These are phyloP conservation scores for Dipteronia dyeriana DNA, from an alignment of 345 rosid genomes.

Conservation along the genomic window DNA sequence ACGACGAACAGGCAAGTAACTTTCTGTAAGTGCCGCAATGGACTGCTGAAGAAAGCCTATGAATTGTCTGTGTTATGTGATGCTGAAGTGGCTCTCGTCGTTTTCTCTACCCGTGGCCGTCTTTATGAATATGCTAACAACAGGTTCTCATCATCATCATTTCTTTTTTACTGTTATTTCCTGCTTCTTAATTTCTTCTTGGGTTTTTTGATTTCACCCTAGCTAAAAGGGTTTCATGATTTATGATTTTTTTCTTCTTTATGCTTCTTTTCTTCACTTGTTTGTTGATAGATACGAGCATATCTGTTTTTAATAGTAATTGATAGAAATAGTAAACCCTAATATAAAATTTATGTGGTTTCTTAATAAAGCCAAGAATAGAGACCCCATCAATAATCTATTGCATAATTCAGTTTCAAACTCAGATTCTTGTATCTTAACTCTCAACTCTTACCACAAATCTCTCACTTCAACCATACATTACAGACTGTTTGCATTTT, in stretches of 20 bases:
- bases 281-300: constrained; percentile 13
- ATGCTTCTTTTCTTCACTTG: constrained; percentile 3
- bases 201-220: background rate
- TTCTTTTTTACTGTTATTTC: too few species aligned
- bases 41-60: constrained; percentile 84
- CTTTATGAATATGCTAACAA: constrained; percentile 84
- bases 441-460: too few species aligned
- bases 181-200: background rate
- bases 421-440: too few species aligned
- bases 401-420: too few species aligned
- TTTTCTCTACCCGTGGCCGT: constrained; percentile 89
- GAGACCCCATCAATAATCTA: too few species aligned
- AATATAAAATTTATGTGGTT: too few species aligned
- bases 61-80: constrained; percentile 83
- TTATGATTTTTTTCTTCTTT: background rate
- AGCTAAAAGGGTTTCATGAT: background rate
- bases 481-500: too few species aligned
- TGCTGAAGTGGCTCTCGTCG: constrained; percentile 76
- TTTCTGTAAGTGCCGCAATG: constrained; percentile 84
- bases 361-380: too few species aligned
- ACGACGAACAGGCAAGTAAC: constrained; percentile 84
- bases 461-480: too few species aligned
- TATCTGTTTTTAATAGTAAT: constrained; percentile 15
- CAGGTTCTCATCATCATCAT: constrained; percentile 44
- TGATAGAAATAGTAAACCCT: background rate